Base-by-base conservation (phyloP, 2,329 filamentous ascomycete genomes). In the Pezicula radicicola region DNA sequence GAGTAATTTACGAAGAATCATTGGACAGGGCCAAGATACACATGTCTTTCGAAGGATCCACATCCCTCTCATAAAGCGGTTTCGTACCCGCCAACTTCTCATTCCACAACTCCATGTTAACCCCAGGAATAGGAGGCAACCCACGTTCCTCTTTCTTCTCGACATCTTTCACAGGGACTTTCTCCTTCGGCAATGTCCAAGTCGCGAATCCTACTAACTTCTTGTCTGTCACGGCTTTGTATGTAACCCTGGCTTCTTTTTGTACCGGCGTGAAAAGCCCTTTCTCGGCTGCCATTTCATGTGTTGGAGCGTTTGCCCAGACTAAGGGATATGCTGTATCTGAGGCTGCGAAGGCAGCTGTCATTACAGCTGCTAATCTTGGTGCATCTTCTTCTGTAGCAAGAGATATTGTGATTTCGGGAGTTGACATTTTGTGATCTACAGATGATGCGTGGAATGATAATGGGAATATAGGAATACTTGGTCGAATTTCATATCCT, bases 11-110 rank as follows among this genome's bases (percentile, higher is more conserved):
- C 39, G 10, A 9, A 6, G 6, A 16, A 42, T 13, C 7, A 9
- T 42, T 12, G 19, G 15, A 13, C 3, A 28, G 27, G 15, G 19
- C 30, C 6, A 27, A 48, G 37, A 28, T 55, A 59, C 57, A 16
- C 36, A 59, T 55, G 49, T 59, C 64, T 53, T 44, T 53, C 41
- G 33, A 52, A 41, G 12, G 46, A 54, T 49, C 58, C 48, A 54
- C 51, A 49, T 55, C 60, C 50, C 48, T 52, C 30, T 40, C 56
- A 49, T 40, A 52, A 48, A 41, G 54, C 35, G 43, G 6, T 50
- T 49, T 33, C 55, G 47, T 12, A 41, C 60, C 49, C 44, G 40
- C 2, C 37, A 53, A 36, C 56, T 60, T 55, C 27, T 57, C 51
- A 49, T 51, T 16, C 58, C 59, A 59, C 13, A 59, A 42, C 10